Percentiles rank a stretch among this genome's conserved stretches.
These are phyloP conservation scores for Penicillium diatomitis DNA, from an alignment of 495 filamentous ascomycete species.

Conservation along the genomic window DNA sequence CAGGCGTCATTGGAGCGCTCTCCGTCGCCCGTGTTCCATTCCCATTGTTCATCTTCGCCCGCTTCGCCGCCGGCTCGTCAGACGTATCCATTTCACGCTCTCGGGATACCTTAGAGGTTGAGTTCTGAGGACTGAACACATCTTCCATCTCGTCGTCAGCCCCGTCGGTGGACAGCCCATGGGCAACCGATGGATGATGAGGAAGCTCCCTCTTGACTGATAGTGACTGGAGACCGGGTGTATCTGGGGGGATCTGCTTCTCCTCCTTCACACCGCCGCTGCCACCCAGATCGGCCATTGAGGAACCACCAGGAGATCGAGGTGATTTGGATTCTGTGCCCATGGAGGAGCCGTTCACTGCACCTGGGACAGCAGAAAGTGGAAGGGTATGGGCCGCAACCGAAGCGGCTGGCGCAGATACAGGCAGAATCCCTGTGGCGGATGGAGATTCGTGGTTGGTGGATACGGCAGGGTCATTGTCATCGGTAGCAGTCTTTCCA, in stretches of 20 bases:
- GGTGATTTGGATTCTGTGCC: background rate
- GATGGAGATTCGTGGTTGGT: no score
- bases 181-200: slow-evolving; percentile 19
- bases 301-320: background rate
- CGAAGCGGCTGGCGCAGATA: slow-evolving; percentile 3
- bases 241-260: no score
- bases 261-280: no score
- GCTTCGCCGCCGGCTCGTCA: slow-evolving; percentile 71
- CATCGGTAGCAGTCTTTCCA: background rate
- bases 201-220: slow-evolving; percentile 26
- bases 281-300: no score
- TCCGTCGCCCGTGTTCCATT: slow-evolving; percentile 17
- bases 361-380: background rate
- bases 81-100: slow-evolving; percentile 61
- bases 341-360: background rate
- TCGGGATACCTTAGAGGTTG: slow-evolving; percentile 51
- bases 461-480: no score
- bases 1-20: slow-evolving; percentile 25
- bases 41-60: slow-evolving; percentile 54
- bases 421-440: background rate
- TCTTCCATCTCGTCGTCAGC: slow-evolving; percentile 35
- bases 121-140: slow-evolving; percentile 27
- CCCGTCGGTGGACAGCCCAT: slow-evolving; percentile 10
- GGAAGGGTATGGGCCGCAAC: background rate
- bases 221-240: no score